Base-by-base conservation (phyloP, 2,329 filamentous ascomycete species). In the Neopestalotiopsis clavispora region DNA sequence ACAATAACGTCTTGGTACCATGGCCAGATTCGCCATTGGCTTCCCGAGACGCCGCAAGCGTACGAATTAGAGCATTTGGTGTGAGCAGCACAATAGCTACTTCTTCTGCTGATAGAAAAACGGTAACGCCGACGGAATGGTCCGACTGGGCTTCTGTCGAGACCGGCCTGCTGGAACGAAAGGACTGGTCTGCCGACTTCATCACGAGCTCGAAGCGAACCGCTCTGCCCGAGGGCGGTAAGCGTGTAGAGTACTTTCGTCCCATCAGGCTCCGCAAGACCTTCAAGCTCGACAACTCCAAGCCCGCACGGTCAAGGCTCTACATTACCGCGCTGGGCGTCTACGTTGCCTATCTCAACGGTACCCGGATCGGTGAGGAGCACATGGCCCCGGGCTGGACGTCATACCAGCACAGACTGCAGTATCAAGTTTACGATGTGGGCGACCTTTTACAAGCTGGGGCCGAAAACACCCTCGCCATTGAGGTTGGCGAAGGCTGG, bases 361-460 rank as follows among this genome's bases (percentile, higher is more conserved):
- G 80, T 1, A 70, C 70, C 23, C 70, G 68, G 4, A 75, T 80
- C 4, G 75, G 75, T 0, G 75, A 79, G 60, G 69, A 73, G 38
- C 70, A 71, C 45, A 75, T 83, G 74, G 79, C 82, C 30, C 83
- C 83, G 0, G 83, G 83, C 0, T 85, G 83, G 81, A 81, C 80
- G 4, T 79, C 78, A 64, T 86, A 86, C 72, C 74, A 80, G 2
- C 77, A 82, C 69, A 78, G 84, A 2, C 77, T 84, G 17, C 78
- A 81, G 1, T 90, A 89, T 69, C 82, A 89, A 67, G 85, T 83
- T 0, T 86, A 85, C 67, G 85, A 89, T 69, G 83, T 89, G 1
- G 82, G 81, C 0, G 69, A 77, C 0, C 76, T 85, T 0, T 68
- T 88, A 1, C 74, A 74, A 1, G 58, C 72, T 0, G 78, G 78